Base-by-base conservation (phyloP, 352 stramenopile genomes). In the Peronospora farinosa region DNA sequence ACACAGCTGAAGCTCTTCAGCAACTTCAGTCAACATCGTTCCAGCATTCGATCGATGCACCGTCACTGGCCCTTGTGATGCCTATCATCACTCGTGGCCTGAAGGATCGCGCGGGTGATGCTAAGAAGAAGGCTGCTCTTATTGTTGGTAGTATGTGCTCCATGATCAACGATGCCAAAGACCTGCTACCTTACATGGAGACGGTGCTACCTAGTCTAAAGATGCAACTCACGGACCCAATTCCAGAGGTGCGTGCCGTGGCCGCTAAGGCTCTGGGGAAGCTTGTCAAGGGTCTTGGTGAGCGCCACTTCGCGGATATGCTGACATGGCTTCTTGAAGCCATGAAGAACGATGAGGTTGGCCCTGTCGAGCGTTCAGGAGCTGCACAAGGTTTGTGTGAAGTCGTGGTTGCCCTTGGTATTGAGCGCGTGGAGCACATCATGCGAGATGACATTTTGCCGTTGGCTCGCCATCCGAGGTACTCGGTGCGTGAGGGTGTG, bases 111-210 rank as follows among this genome's bases (percentile, higher is more conserved):
- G 81, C 73, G 28, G 96, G 95, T 40, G 97, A 98, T 43, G 91
- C 95, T 10, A 99, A 99, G 78, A 96, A 98, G 53, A 98, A 98
- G 67, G 95, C 95, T 19, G 96, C 96, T 5, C 74, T 99, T 4
- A 99, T 99, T 63, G 95, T 97, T 15, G 97, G 97, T 47, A 99
- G 98, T 60, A 99, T 99, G 72, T 98, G 92, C 60, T 95, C 90
- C 5, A 98, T 99, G 95, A 97, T 98, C 39, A 97, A 97, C 63
- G 95, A 99, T 67, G 69, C 95, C 17, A 95, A 96, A 72, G 95
- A 99, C 65, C 82, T 99, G 33, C 73, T 98, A 27, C 97, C 97
- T 23, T 99, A 99, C 69, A 84, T 99, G 36, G 79, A 97, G 28
- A 96, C 88, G 27, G 84, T 99, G 47, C 59, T 99, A 44, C 92